Evolutionary conservation across 768 basidiomycete genomes (phyloP).

Genomic region (Paxillus rubicundulus): DNA sequence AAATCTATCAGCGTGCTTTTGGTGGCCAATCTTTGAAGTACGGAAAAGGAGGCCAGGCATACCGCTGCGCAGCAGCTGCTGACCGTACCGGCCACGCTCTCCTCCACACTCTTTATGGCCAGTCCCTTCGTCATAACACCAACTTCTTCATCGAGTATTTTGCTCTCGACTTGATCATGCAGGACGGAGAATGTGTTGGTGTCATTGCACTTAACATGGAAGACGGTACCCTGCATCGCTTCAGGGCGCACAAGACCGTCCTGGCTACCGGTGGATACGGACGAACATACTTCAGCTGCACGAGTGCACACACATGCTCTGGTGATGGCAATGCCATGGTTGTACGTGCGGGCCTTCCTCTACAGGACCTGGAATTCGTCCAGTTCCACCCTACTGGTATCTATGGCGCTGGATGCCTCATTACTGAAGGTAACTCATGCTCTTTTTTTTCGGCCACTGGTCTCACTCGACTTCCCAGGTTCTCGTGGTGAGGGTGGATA

Average conservation of each 20-base stretch:
- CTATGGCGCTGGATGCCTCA: constrained; percentile 98
- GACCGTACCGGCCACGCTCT: constrained; percentile 99
- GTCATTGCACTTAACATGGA: constrained; percentile 99
- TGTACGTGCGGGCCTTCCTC: constrained; percentile 88
- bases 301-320: constrained; percentile 97
- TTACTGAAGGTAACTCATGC: constrained; percentile 78
- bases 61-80: constrained; percentile 97
- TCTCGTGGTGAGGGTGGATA: constrained; percentile 99
- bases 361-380: constrained; percentile 98
- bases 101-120: constrained; percentile 98
- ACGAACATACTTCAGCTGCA: constrained; percentile 97
- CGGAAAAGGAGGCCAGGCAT: constrained; percentile 98
- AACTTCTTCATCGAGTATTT: constrained; percentile 99
- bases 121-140: constrained; percentile 97
- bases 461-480: constrained; percentile 44
- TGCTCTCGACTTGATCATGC: constrained; percentile 98
- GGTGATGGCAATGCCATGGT: constrained; percentile 99
- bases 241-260: constrained; percentile 98
- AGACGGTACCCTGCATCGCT: constrained; percentile 97
- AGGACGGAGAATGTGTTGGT: constrained; percentile 98
- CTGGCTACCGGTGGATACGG: constrained; percentile 98
- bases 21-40: constrained; percentile 96
- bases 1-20: constrained; percentile 99
- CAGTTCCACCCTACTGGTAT: constrained; percentile 99
- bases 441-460: not conserved